phyloP scores from a whole-genome alignment of 1,284 basidiomycete species.

The Nidula niveotomentosa region DNA sequence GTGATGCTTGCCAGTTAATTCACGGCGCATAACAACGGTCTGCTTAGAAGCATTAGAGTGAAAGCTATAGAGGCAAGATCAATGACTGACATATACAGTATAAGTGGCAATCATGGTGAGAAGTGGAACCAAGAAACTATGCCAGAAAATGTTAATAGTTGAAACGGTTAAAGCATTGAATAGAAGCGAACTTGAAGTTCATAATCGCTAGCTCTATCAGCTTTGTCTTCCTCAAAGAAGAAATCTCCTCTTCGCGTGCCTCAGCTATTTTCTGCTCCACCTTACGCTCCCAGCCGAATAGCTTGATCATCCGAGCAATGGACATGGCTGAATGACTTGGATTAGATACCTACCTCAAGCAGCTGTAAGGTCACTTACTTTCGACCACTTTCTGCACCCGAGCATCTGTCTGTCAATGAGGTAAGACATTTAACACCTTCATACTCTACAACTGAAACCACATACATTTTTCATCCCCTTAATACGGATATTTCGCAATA shows the following conservation, averaged over 20 bases:
- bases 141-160: background rate
- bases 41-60: too few species aligned
- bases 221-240: constrained; percentile 40
- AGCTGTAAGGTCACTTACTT: constrained; percentile 22
- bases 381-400: constrained; percentile 51
- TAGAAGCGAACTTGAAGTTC: background rate
- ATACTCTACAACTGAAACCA: constrained; percentile 7
- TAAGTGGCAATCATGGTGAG: background rate
- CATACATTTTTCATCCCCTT: constrained; percentile 19
- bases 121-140: background rate
- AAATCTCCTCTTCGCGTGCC: constrained; percentile 58
- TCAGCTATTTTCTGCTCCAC: constrained; percentile 47
- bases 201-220: constrained; percentile 30
- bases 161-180: background rate
- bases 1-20: constrained; percentile 21
- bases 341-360: background rate
- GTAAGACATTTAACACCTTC: background rate
- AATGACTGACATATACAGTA: background rate
- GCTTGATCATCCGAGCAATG: constrained; percentile 65
- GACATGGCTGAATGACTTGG: constrained; percentile 31
- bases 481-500: constrained; percentile 29
- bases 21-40: constrained; percentile 36
- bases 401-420: constrained; percentile 35
- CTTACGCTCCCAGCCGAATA: constrained; percentile 69
- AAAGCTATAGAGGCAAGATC: too few species aligned